Percentiles rank a stretch among this genome's conserved stretches.
Conservation (phyloP, 306 rosid species). For the Castanospermum australe region DNA sequence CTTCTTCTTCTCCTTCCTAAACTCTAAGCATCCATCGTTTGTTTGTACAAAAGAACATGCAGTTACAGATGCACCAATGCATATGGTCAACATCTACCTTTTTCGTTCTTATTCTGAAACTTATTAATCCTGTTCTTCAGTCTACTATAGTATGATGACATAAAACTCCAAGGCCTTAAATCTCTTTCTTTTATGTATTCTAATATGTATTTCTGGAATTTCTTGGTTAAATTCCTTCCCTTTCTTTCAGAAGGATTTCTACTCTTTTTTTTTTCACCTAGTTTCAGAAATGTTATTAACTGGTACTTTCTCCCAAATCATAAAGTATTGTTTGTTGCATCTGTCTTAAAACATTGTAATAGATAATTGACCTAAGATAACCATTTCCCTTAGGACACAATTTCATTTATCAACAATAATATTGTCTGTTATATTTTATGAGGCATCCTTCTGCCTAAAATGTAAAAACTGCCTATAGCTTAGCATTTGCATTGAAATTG, state of each 20-base stretch:
- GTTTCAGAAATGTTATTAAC: neutral
- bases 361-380: neutral
- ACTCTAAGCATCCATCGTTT: neutral
- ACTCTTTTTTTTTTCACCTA: neutral
- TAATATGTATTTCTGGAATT: neutral
- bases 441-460: neutral
- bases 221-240: neutral
- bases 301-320: neutral
- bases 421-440: neutral
- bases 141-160: neutral
- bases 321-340: neutral
- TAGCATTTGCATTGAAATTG: neutral
- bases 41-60: neutral
- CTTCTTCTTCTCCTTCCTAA: neutral
- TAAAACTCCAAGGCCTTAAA: neutral
- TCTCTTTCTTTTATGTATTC: neutral
- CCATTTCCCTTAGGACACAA: neutral
- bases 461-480: neutral
- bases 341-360: neutral
- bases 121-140: neutral
- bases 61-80: neutral
- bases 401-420: neutral
- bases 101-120: neutral
- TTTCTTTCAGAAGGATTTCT: neutral
- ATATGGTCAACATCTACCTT: neutral